A percentile compares a stretch with the other conserved stretches of the same genome.
phyloP scores from a whole-genome alignment of 768 basidiomycete species.

The Suillus cothurnatus region DNA sequence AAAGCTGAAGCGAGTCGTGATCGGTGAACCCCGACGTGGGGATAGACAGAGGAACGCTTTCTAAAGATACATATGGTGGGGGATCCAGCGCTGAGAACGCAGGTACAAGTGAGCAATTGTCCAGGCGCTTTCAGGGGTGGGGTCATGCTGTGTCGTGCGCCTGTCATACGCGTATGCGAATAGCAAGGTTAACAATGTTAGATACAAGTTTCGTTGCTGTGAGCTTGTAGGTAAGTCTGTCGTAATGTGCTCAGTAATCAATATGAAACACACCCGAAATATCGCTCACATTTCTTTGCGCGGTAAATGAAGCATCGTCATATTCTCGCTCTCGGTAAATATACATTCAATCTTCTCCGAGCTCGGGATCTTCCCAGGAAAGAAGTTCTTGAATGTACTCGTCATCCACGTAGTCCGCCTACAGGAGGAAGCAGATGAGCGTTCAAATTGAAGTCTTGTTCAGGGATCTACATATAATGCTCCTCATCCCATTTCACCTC shows the following conservation, averaged over 20 bases:
- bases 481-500: conserved; percentile 83
- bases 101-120: conserved; percentile 74
- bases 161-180: conserved; percentile 84
- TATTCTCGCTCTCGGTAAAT: conserved; percentile 75
- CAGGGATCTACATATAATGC: conserved; percentile 69
- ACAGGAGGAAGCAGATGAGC: conserved; percentile 11
- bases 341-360: conserved; percentile 40
- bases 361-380: conserved; percentile 62
- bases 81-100: conserved; percentile 85
- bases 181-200: conserved; percentile 69
- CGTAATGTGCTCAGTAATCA: conserved; percentile 7
- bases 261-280: background rate
- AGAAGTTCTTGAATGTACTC: conserved; percentile 74
- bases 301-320: conserved; percentile 58
- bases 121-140: conserved; percentile 90
- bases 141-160: conserved; percentile 74
- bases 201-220: conserved; percentile 65
- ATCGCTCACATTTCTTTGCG: conserved; percentile 52
- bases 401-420: conserved; percentile 85
- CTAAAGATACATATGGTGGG: conserved; percentile 44
- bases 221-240: conserved; percentile 60
- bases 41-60: conserved; percentile 17
- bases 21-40: conserved; percentile 35
- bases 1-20: conserved; percentile 55
- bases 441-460: background rate